Percentiles rank a stretch among this genome's conserved stretches.
Conservation (phyloP, 1,284 basidiomycete genomes). For the Naganishia sp. region DNA sequence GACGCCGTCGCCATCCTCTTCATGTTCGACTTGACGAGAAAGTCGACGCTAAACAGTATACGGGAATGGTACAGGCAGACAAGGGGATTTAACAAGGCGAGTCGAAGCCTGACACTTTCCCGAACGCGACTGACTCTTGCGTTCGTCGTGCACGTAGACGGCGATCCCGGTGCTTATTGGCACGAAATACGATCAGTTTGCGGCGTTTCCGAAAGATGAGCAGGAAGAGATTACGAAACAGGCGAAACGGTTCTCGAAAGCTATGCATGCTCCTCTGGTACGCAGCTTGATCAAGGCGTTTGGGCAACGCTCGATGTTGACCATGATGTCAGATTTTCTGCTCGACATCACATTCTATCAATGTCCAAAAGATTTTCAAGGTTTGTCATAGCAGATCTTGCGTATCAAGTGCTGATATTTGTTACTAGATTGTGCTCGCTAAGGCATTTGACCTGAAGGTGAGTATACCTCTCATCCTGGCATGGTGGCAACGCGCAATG, state of each 20-base stretch:
- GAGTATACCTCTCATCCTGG: conserved; percentile 21
- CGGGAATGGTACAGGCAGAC: conserved; percentile 99
- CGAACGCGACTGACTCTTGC: not conserved
- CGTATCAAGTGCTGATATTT: not conserved
- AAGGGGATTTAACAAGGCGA: conserved; percentile 93
- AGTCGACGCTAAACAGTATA: conserved; percentile 93
- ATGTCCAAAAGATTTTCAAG: conserved; percentile 99
- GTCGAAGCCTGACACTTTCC: conserved; percentile 37
- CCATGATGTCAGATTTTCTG: conserved; percentile 72
- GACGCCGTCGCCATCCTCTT: conserved; percentile 98
- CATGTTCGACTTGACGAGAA: conserved; percentile 98
- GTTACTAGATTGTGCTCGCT: conserved; percentile 47
- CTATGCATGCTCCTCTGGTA: conserved; percentile 91
- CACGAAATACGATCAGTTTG: conserved; percentile 96
- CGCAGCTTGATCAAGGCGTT: conserved; percentile 17
- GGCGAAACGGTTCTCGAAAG: conserved; percentile 93
- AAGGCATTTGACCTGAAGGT: conserved; percentile 56
- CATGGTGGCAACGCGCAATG: not conserved
- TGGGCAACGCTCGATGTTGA: not conserved
- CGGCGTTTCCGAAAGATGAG: conserved; percentile 92
- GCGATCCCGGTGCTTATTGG: conserved; percentile 95
- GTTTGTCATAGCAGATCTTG: conserved; percentile 61
- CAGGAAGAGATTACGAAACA: conserved; percentile 99
- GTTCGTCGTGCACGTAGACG: conserved; percentile 61
- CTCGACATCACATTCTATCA: conserved; percentile 95